These are phyloP conservation scores for Fomitopsis pinicola DNA, from an alignment of 1,284 basidiomycete species.

Conservation along the genomic window DNA sequence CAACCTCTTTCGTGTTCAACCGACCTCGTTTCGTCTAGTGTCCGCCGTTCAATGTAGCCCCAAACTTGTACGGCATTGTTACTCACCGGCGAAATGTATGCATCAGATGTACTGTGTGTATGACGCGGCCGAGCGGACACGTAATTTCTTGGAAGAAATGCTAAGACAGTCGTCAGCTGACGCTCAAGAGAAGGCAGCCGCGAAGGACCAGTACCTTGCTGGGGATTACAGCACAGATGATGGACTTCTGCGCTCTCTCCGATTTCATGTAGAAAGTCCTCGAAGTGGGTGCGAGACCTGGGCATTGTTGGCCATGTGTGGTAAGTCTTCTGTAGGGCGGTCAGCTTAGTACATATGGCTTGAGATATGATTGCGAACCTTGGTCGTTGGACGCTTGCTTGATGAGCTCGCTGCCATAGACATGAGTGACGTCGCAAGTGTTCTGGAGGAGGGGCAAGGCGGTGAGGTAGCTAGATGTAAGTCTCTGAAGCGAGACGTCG, in stretches of 20 bases:
- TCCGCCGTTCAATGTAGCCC: background rate
- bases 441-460: slow-evolving; percentile 9
- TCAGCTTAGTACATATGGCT: background rate
- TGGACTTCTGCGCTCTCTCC: slow-evolving; percentile 15
- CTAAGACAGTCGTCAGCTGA: background rate
- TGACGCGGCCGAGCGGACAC: background rate
- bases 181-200: background rate
- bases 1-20: background rate
- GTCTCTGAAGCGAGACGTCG: background rate
- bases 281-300: slow-evolving; percentile 17
- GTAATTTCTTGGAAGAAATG: background rate
- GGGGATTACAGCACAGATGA: slow-evolving; percentile 23
- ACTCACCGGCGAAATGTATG: background rate
- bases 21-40: background rate
- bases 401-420: slow-evolving; percentile 6
- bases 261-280: slow-evolving; percentile 23
- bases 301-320: slow-evolving; percentile 17
- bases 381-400: slow-evolving; percentile 12
- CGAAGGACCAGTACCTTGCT: slow-evolving; percentile 13
- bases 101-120: background rate
- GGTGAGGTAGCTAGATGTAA: background rate
- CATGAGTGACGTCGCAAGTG: slow-evolving; percentile 6
- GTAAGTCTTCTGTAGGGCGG: slow-evolving; percentile 10
- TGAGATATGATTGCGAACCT: slow-evolving; percentile 12
- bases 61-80: background rate